A percentile compares a stretch with the other conserved stretches of the same genome.
Evolutionary conservation across 495 filamentous ascomycete species (phyloP).

Genomic region (Articulospora tetracladia): DNA sequence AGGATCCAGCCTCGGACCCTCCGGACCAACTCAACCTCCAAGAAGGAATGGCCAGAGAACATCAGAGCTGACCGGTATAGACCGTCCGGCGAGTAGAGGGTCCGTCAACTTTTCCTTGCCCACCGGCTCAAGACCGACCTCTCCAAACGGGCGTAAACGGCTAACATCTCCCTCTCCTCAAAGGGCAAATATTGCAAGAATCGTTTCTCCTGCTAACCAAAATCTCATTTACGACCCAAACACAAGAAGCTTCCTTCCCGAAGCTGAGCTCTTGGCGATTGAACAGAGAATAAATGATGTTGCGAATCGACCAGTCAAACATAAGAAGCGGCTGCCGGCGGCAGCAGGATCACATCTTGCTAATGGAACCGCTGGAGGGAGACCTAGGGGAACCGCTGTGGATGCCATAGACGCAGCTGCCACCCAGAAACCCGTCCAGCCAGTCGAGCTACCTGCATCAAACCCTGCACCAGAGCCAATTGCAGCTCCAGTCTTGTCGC

Average conservation of each 20-base stretch:
- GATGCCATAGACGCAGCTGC: slow-evolving; percentile 21
- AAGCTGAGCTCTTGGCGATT: slow-evolving; percentile 29
- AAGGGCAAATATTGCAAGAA: slow-evolving; percentile 19
- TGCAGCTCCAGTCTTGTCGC: not conserved
- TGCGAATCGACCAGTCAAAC: slow-evolving; percentile 46
- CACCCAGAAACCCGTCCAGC: not conserved
- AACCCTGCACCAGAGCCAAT: slow-evolving; percentile 2
- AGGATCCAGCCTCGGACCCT: slow-evolving; percentile 40
- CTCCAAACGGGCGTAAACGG: slow-evolving; percentile 16
- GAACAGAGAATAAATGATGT: slow-evolving; percentile 41
- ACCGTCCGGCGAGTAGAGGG: slow-evolving; percentile 56
- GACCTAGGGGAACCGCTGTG: slow-evolving; percentile 30
- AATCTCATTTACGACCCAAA: slow-evolving; percentile 55
- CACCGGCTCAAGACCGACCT: slow-evolving; percentile 43
- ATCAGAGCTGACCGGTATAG: slow-evolving; percentile 29
- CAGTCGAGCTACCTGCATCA: not conserved
- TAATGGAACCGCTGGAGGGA: slow-evolving; percentile 30
- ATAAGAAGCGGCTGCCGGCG: slow-evolving; percentile 46
- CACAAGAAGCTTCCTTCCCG: slow-evolving; percentile 49
- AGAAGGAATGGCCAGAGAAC: slow-evolving; percentile 17
- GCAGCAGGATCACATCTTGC: slow-evolving; percentile 43
- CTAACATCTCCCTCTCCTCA: slow-evolving; percentile 26
- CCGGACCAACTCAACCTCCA: not conserved
- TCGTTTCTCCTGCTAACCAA: slow-evolving; percentile 21
- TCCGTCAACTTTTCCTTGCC: slow-evolving; percentile 90